Base-by-base conservation (phyloP, 164 flowering plant species). In the Malania oleifera region DNA sequence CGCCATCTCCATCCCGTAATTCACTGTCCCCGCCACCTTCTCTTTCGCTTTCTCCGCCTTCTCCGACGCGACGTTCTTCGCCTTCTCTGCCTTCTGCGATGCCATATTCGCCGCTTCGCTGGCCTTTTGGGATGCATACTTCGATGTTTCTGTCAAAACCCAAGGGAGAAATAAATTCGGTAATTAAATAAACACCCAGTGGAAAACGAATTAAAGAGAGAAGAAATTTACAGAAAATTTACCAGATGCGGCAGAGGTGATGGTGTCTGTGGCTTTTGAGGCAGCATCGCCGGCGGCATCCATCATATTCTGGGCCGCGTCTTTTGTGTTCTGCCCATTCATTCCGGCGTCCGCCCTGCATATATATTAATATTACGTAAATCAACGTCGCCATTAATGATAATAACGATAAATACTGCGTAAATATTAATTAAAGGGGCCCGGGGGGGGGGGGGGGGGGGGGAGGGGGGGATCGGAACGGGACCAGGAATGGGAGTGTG, bases 201-300 rank as follows among this genome's bases (percentile, higher is more conserved):
- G 10, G 51, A 22, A 10, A 28, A 20, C 23, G 26, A 41, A 18
- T 20, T 15, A 2, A 11, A 24, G 23, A 22, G 41, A 15, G 13
- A 38, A n/a, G n/a, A n/a, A n/a, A n/a, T 34, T 7, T 7, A 34
- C 7, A 7, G 3, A 17, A 37, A 26, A 8, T 28, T 31, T 58
- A 77, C 80, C 76, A 35, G 70, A 43, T 9, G 71, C 75, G 37
- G 66, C 70, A 18, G 71, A 55, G 7, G 63, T 59, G 15, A 74
- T 44, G 1, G 67, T 50, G 4, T 66, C 67, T 22, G 69, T 60
- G 52, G 78, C 62, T 57, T 58, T 71, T 3, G 62, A 61, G 1
- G 80, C 80, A 22, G 70, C 80, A 24, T 75, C 73, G 37, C 57
- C 65, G 9, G 66, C 69, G 17, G 45, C 71, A 9, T 62, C 54